phyloP scores from a whole-genome alignment of 257 asterid species.

The Ilex asprella region DNA sequence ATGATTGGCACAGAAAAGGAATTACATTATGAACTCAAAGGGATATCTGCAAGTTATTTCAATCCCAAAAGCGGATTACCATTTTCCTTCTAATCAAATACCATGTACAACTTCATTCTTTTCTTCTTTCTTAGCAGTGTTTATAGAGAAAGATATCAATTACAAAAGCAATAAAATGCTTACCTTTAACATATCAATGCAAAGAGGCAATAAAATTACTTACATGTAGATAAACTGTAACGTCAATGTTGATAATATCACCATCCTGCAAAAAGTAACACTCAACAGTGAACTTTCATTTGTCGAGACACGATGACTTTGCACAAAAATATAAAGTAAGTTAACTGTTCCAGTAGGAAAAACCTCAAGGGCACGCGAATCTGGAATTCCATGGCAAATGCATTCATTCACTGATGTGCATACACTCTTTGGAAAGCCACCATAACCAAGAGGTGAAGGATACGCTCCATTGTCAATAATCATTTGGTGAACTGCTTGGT shows the following conservation, averaged over 20 bases:
- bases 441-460: constrained; percentile 98
- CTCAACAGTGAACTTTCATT: constrained; percentile 7
- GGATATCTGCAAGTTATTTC: too few relatives aligned
- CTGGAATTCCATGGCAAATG: constrained; percentile 99
- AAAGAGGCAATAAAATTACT: constrained; percentile 20
- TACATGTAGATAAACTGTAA: constrained; percentile 93
- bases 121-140: neutral
- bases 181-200: too few relatives aligned
- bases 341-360: constrained; percentile 12
- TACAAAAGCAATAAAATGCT: too few relatives aligned
- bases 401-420: constrained; percentile 99
- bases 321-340: neutral
- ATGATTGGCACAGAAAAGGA: too few relatives aligned
- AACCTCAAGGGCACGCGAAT: constrained; percentile 93
- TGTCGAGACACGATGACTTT: neutral
- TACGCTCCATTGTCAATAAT: constrained; percentile 87
- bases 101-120: too few relatives aligned
- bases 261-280: constrained; percentile 71
- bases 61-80: too few relatives aligned
- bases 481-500: constrained; percentile 92
- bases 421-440: constrained; percentile 96
- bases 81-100: too few relatives aligned
- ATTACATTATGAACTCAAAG: too few relatives aligned
- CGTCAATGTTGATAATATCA: constrained; percentile 92
- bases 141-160: neutral